These are phyloP conservation scores for Pseudogymnoascus sp. DNA, from an alignment of 2,329 filamentous ascomycete genomes.

Conservation along the genomic window DNA sequence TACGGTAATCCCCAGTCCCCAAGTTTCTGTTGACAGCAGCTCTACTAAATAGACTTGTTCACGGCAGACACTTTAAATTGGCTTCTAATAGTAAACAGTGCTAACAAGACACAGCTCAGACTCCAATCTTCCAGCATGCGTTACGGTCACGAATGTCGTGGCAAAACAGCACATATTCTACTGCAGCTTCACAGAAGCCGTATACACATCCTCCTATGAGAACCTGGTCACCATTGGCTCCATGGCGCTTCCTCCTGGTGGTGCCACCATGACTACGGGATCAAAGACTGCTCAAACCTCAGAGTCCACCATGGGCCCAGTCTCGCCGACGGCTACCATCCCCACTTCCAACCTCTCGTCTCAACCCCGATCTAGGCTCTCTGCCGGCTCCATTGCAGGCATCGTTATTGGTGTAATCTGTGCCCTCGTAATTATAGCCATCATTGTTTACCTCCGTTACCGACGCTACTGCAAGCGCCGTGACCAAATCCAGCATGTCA, in stretches of 20 bases:
- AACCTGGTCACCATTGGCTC: background rate
- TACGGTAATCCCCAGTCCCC: background rate
- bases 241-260: background rate
- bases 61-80: background rate
- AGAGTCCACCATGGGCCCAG: background rate
- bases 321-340: background rate
- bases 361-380: background rate
- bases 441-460: background rate
- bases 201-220: background rate
- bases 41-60: background rate
- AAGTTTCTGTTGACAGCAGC: background rate
- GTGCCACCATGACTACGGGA: background rate
- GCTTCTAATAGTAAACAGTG: background rate
- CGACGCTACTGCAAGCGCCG: background rate
- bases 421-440: background rate
- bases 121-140: background rate
- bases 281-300: background rate
- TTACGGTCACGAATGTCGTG: background rate
- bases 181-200: background rate
- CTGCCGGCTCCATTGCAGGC: background rate
- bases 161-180: background rate
- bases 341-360: background rate
- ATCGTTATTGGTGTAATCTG: background rate
- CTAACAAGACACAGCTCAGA: background rate
- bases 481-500: background rate